Conservation (phyloP, 768 basidiomycete genomes). For the Clitopilus passeckerianus region DNA sequence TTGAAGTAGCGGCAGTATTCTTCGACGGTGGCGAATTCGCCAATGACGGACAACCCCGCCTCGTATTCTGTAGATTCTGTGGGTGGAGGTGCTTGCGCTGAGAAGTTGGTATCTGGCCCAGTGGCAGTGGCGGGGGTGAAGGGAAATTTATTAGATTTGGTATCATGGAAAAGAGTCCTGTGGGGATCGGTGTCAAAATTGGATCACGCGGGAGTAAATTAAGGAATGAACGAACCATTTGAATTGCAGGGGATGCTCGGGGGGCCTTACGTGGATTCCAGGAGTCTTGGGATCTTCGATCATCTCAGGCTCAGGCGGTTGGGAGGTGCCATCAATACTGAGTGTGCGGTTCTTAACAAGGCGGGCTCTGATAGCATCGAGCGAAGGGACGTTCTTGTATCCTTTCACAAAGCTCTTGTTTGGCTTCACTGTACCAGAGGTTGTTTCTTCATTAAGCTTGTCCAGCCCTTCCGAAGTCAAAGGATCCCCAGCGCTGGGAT, state of each 20-base stretch:
- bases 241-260: conserved; percentile 83
- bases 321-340: conserved; percentile 57
- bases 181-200: neutral
- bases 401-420: conserved; percentile 44
- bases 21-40: conserved; percentile 88
- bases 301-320: conserved; percentile 73
- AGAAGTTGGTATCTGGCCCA: conserved; percentile 22
- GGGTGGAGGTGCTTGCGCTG: conserved; percentile 23
- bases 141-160: conserved; percentile 62
- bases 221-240: conserved; percentile 53
- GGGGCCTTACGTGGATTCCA: conserved; percentile 62
- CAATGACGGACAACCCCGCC: conserved; percentile 80
- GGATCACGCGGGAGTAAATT: neutral
- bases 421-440: conserved; percentile 14
- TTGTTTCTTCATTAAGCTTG: conserved; percentile 54
- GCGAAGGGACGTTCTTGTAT: conserved; percentile 84
- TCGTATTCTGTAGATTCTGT: conserved; percentile 76
- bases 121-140: conserved; percentile 41
- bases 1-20: conserved; percentile 90
- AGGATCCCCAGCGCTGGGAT: conserved; percentile 38
- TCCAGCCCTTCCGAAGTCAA: conserved; percentile 66
- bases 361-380: conserved; percentile 81
- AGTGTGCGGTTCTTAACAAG: conserved; percentile 67
- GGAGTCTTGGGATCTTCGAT: conserved; percentile 83
- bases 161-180: conserved; percentile 91